A percentile compares a stretch with the other conserved stretches of the same genome.
These are phyloP conservation scores for Naganishia vaughanmartiniae DNA, from an alignment of 768 basidiomycete species.

Conservation along the genomic window DNA sequence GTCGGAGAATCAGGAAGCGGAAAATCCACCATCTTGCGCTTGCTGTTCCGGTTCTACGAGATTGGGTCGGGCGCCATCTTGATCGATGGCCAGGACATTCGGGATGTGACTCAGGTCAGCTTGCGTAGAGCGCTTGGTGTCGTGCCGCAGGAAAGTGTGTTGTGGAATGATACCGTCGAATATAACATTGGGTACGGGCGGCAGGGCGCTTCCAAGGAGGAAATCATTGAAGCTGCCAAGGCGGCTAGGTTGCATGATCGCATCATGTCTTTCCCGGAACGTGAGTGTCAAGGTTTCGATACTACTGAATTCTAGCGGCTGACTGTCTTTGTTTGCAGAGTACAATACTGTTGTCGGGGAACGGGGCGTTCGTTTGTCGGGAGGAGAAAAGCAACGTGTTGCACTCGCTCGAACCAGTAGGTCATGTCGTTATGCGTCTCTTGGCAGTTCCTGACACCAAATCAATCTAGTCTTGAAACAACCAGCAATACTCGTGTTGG, in stretches of 20 bases:
- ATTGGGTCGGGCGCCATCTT: slow-evolving; percentile 73
- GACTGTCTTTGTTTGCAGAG: slow-evolving; percentile 36
- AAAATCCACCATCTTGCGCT: slow-evolving; percentile 68
- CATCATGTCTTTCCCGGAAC: slow-evolving; percentile 76
- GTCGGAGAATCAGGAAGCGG: slow-evolving; percentile 58
- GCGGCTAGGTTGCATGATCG: slow-evolving; percentile 86
- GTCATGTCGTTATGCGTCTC: neutral
- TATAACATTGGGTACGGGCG: slow-evolving; percentile 67
- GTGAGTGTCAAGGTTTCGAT: slow-evolving; percentile 21
- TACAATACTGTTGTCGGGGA: slow-evolving; percentile 87
- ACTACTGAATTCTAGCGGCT: neutral
- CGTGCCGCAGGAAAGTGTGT: slow-evolving; percentile 72
- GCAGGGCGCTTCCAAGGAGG: slow-evolving; percentile 66
- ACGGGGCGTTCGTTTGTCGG: slow-evolving; percentile 75
- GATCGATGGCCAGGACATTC: slow-evolving; percentile 83
- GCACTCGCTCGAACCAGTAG: slow-evolving; percentile 72
- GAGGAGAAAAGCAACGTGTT: slow-evolving; percentile 86
- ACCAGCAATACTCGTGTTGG: slow-evolving; percentile 73
- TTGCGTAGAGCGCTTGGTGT: slow-evolving; percentile 80
- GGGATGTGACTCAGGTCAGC: slow-evolving; percentile 77
- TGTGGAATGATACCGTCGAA: slow-evolving; percentile 51
- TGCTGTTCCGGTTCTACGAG: slow-evolving; percentile 91
- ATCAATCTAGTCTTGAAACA: slow-evolving; percentile 64
- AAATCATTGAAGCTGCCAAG: slow-evolving; percentile 73
- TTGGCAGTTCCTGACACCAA: neutral